Evolutionary conservation across 2,329 filamentous ascomycete genomes (phyloP).

Genomic region (Trichoderma citrinoviride): DNA sequence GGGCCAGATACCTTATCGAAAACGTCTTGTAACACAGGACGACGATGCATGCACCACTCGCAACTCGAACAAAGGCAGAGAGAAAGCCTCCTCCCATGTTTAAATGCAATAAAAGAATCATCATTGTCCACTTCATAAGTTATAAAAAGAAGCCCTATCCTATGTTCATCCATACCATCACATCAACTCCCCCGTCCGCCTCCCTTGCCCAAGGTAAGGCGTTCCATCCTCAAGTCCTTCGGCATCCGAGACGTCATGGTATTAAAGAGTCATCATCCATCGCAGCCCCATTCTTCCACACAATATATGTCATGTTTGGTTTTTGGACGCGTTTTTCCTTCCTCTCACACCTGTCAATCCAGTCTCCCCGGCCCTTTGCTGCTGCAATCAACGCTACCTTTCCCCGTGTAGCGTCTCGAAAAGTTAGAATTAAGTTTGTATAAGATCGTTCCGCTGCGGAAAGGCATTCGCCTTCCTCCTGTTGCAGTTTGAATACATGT

Average conservation of each 20-base stretch:
- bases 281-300: neutral
- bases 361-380: neutral
- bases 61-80: neutral
- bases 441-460: slow-evolving; percentile 18
- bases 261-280: slow-evolving; percentile 9
- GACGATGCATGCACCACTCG: slow-evolving; percentile 1
- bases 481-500: slow-evolving; percentile 16
- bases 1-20: too few relatives aligned
- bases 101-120: neutral
- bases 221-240: neutral
- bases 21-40: neutral
- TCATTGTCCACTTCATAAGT: slow-evolving; percentile 10
- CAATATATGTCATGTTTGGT: too few relatives aligned
- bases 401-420: slow-evolving; percentile 12
- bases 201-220: neutral
- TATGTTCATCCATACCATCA: slow-evolving; percentile 16
- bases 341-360: neutral
- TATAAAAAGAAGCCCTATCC: slow-evolving; percentile 15
- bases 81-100: neutral
- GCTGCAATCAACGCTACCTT: slow-evolving; percentile 12
- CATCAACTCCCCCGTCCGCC: slow-evolving; percentile 7
- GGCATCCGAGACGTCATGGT: slow-evolving; percentile 14
- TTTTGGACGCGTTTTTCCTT: neutral
- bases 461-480: neutral
- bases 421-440: slow-evolving; percentile 21